These are phyloP conservation scores for Kurtzmaniella cleridarum DNA, from an alignment of 805 yeast genomes.

Conservation along the genomic window DNA sequence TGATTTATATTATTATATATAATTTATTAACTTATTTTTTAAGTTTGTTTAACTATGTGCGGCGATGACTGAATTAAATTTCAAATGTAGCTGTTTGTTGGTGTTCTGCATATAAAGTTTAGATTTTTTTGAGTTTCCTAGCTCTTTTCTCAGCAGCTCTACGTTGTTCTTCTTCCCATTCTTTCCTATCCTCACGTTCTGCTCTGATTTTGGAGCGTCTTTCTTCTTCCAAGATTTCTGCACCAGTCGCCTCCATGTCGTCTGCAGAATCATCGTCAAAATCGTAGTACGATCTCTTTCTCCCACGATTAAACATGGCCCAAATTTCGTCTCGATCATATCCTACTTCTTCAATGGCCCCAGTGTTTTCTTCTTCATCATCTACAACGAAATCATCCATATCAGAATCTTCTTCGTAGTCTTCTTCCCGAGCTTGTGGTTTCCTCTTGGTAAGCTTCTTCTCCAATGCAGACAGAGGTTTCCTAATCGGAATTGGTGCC, in stretches of 20 bases:
- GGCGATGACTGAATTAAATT: not conserved
- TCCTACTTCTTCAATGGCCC: constrained; percentile 3
- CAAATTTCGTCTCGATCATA: constrained; percentile 86
- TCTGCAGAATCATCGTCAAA: constrained; percentile 43
- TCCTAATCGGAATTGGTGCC: constrained; percentile 42
- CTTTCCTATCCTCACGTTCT: constrained; percentile 67
- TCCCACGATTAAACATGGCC: constrained; percentile 73
- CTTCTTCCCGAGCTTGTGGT: constrained; percentile 11
- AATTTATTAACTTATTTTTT: not conserved
- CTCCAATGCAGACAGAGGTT: constrained; percentile 52
- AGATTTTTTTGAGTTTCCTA: constrained; percentile 8
- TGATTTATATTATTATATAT: too few species aligned
- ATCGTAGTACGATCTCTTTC: constrained; percentile 44
- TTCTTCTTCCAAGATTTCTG: constrained; percentile 83
- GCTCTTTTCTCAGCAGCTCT: constrained; percentile 24
- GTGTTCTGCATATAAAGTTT: not conserved
- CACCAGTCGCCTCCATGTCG: constrained; percentile 95
- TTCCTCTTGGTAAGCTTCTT: constrained; percentile 36
- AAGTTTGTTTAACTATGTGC: not conserved
- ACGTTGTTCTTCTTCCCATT: constrained; percentile 53
- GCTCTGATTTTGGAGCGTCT: constrained; percentile 63
- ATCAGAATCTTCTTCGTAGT: constrained; percentile 42
- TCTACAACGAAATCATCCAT: constrained; percentile 56
- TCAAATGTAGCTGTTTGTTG: not conserved
- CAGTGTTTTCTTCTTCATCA: constrained; percentile 40